These are phyloP conservation scores for Crataegus laevigata DNA, from an alignment of 306 rosid genomes.

Conservation along the genomic window DNA sequence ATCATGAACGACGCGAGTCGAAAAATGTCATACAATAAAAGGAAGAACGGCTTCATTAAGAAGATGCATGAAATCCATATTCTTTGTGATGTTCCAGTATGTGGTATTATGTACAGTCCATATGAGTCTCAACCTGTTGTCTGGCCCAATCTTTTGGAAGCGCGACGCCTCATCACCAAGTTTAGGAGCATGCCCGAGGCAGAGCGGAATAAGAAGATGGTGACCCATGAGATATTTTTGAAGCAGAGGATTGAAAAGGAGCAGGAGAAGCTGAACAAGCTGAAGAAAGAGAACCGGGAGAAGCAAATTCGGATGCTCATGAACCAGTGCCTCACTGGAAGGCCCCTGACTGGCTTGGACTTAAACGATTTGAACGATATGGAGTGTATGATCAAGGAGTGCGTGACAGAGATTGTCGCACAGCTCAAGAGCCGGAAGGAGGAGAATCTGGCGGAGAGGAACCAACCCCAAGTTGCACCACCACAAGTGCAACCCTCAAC, in stretches of 20 bases:
- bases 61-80: neutral
- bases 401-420: neutral
- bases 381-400: neutral
- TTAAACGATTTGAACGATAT: neutral
- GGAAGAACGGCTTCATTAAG: neutral
- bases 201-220: neutral
- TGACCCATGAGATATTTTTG: neutral
- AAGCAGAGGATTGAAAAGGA: neutral
- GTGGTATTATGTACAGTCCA: neutral
- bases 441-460: too few species aligned
- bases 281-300: neutral
- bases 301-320: neutral
- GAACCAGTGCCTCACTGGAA: neutral
- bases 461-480: too few species aligned
- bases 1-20: neutral
- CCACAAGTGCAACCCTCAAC: too few species aligned
- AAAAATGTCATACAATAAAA: neutral
- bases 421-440: too few species aligned
- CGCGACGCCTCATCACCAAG: neutral
- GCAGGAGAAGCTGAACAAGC: neutral
- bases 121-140: neutral
- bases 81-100: neutral
- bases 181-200: too few species aligned
- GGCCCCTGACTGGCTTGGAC: neutral
- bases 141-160: neutral